These are phyloP conservation scores for Fraxinus excelsior DNA, from an alignment of 257 asterid species.

Conservation along the genomic window DNA sequence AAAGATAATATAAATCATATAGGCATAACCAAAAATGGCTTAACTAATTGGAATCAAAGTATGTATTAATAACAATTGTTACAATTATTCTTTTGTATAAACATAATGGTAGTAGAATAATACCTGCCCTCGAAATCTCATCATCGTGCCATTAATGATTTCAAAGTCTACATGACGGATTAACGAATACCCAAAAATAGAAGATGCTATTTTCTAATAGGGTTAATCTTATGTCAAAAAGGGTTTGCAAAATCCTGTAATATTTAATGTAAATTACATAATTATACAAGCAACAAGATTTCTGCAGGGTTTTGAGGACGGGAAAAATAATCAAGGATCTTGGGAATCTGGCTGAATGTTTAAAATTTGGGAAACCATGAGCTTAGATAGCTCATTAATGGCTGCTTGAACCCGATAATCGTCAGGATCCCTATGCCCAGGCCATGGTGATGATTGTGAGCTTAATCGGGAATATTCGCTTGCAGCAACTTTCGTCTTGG, in stretches of 20 bases:
- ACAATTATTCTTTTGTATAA: no score
- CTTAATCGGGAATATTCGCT: constrained; percentile 55
- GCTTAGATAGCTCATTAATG: constrained; percentile 51
- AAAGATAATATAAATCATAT: no score
- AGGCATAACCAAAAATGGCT: no score
- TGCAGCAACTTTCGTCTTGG: constrained; percentile 71
- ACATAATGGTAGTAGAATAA: no score
- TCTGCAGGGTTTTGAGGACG: no score
- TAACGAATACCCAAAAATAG: background rate
- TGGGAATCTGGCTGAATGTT: constrained; percentile 46
- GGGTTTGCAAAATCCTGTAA: background rate
- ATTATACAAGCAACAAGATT: background rate
- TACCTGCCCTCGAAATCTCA: no score
- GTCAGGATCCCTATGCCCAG: constrained; percentile 41
- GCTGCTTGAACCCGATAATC: constrained; percentile 63
- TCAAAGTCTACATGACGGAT: no score
- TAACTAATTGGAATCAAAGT: no score
- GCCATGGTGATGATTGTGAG: constrained; percentile 43
- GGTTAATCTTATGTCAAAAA: background rate
- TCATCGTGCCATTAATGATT: no score
- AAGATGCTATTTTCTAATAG: background rate
- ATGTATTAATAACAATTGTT: no score
- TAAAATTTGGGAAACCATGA: constrained; percentile 57
- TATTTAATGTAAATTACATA: background rate
- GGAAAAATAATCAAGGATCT: background rate